Conservation (phyloP, 2,329 filamentous ascomycete species). For the Paraconiothyrium brasiliense region DNA sequence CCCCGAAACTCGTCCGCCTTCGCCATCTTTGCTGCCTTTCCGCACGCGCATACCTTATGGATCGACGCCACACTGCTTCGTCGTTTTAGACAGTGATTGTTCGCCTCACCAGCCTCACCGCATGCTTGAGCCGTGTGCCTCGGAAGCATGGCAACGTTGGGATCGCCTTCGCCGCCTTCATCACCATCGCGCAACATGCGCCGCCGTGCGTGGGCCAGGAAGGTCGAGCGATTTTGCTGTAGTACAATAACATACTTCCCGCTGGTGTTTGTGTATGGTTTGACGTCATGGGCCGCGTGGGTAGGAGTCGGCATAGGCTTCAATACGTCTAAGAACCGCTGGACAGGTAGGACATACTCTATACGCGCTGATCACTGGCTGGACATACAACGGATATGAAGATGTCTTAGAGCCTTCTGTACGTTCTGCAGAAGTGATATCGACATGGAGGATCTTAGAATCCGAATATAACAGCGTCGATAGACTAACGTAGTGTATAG, state of each 20-base stretch:
- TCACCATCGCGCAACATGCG: constrained; percentile 51
- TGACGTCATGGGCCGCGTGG: constrained; percentile 95
- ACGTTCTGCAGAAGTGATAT: neutral
- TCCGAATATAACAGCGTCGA: neutral
- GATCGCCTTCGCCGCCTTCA: constrained; percentile 49
- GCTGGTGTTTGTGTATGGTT: constrained; percentile 84
- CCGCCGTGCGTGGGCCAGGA: constrained; percentile 66
- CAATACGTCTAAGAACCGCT: constrained; percentile 43
- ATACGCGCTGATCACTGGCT: neutral
- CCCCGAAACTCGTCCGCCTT: constrained; percentile 23
- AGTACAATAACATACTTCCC: constrained; percentile 81
- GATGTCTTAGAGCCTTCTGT: neutral
- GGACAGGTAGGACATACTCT: constrained; percentile 43
- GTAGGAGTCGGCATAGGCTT: constrained; percentile 79
- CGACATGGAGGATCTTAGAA: neutral
- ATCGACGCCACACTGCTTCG: constrained; percentile 25
- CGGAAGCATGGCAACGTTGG: constrained; percentile 50
- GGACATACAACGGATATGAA: neutral
- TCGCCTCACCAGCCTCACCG: constrained; percentile 26
- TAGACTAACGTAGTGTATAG: constrained; percentile 43
- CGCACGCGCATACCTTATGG: constrained; percentile 16
- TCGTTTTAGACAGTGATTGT: constrained; percentile 3
- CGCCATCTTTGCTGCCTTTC: constrained; percentile 19
- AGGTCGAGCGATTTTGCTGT: constrained; percentile 86
- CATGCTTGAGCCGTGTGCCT: constrained; percentile 35